These are phyloP conservation scores for Rhizopogon salebrosus DNA, from an alignment of 768 basidiomycete species.

Conservation along the genomic window DNA sequence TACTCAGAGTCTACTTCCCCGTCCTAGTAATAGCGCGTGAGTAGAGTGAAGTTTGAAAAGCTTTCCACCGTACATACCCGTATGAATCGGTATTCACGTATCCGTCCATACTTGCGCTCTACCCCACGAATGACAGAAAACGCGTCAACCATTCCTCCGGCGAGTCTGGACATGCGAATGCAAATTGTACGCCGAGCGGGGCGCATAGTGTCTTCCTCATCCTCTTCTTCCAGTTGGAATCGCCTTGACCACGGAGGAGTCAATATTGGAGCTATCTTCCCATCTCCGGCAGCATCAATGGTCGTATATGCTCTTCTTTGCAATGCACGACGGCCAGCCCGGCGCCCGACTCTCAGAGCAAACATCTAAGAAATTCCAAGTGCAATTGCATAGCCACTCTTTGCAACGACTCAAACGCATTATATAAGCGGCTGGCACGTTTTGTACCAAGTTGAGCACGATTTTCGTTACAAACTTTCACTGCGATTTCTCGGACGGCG, in stretches of 20 bases:
- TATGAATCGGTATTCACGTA: constrained; percentile 29
- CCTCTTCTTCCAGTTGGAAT: neutral
- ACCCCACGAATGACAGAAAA: constrained; percentile 48
- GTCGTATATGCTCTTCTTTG: constrained; percentile 1
- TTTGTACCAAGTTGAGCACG: constrained; percentile 38
- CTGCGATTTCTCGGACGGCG: constrained; percentile 58
- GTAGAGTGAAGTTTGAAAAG: neutral
- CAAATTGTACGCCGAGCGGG: constrained; percentile 25
- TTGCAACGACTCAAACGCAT: constrained; percentile 6
- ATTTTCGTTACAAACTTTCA: constrained; percentile 46
- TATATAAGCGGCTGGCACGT: constrained; percentile 15
- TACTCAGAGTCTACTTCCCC: constrained; percentile 39
- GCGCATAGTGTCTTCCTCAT: neutral
- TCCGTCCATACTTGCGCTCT: constrained; percentile 48
- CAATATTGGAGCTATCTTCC: neutral
- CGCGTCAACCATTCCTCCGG: constrained; percentile 45
- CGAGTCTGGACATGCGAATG: constrained; percentile 35
- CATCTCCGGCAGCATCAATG: neutral
- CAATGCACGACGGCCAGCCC: constrained; percentile 1
- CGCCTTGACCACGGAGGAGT: constrained; percentile 1
- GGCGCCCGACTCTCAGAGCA: constrained; percentile 5
- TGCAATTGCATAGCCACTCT: constrained; percentile 13
- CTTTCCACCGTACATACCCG: neutral
- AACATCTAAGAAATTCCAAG: constrained; percentile 13
- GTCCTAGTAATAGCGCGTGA: constrained; percentile 32